Conservation (phyloP, 257 asterid species). For the Vinca minor region DNA sequence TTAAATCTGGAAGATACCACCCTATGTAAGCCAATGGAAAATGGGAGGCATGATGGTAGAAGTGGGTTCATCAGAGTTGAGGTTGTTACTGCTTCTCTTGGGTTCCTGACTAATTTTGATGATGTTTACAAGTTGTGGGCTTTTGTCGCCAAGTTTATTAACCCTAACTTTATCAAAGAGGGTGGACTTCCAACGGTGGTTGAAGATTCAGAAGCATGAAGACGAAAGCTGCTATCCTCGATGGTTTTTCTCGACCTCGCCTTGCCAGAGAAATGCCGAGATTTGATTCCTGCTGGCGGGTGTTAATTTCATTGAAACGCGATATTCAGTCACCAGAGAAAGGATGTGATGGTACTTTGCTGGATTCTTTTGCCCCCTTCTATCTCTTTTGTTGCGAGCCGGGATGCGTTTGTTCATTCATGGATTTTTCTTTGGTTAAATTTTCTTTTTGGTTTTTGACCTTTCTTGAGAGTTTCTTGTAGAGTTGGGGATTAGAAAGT, state of each 20-base stretch:
- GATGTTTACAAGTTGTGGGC: constrained; percentile 98
- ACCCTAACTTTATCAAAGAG: constrained; percentile 68
- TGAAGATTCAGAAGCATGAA: constrained; percentile 59
- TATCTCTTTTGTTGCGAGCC: constrained; percentile 32
- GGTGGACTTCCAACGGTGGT: constrained; percentile 62
- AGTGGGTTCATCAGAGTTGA: constrained; percentile 85
- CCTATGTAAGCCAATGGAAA: constrained; percentile 89
- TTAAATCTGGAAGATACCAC: constrained; percentile 63
- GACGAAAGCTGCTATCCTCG: constrained; percentile 1
- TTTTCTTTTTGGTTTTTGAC: constrained; percentile 25
- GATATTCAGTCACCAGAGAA: constrained; percentile 21
- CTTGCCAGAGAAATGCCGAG: constrained; percentile 19
- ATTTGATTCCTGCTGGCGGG: constrained; percentile 9
- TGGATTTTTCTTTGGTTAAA: constrained; percentile 44
- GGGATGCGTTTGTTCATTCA: constrained; percentile 51
- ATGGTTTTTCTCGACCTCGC: constrained; percentile 12
- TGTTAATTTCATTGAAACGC: too few relatives aligned
- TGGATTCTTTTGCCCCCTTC: constrained; percentile 33
- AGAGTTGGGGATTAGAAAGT: constrained; percentile 41
- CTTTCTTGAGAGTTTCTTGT: constrained; percentile 34
- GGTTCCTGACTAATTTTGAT: constrained; percentile 76
- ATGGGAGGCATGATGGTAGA: constrained; percentile 53
- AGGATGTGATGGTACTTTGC: constrained; percentile 19
- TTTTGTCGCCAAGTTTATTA: constrained; percentile 84
- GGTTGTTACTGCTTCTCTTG: constrained; percentile 94